phyloP scores from a whole-genome alignment of 768 basidiomycete genomes.

The Boletales sp. region DNA sequence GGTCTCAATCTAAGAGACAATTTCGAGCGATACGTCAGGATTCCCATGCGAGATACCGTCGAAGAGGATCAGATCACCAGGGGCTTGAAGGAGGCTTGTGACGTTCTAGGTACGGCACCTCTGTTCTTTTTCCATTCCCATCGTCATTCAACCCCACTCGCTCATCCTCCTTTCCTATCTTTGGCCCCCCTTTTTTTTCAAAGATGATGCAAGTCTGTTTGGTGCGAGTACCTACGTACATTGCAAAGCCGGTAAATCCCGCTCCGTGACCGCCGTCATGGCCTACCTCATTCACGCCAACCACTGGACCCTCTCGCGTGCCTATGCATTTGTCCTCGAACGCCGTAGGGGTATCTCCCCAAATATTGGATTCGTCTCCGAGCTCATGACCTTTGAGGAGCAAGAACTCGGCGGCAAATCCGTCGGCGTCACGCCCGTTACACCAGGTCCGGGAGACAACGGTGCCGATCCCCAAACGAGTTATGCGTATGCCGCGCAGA shows the following conservation, averaged over 20 bases:
- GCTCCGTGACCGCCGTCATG: constrained; percentile 95
- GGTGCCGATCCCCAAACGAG: constrained; percentile 30
- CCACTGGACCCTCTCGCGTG: constrained; percentile 91
- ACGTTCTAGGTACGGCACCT: constrained; percentile 69
- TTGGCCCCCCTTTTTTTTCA: constrained; percentile 1
- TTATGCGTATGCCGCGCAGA: constrained; percentile 43
- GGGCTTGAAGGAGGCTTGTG: constrained; percentile 82
- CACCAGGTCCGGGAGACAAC: constrained; percentile 14
- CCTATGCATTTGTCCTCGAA: constrained; percentile 90
- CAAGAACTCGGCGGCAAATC: constrained; percentile 69
- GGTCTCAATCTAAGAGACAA: constrained; percentile 60
- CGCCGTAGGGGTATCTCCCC: constrained; percentile 93
- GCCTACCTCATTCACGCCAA: constrained; percentile 97
- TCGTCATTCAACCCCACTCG: background rate
- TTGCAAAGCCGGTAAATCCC: constrained; percentile 93
- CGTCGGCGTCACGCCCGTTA: constrained; percentile 20
- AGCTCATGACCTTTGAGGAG: constrained; percentile 96
- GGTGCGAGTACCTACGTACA: constrained; percentile 92
- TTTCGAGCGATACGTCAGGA: constrained; percentile 82
- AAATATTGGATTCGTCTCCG: constrained; percentile 96
- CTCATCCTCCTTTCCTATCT: constrained; percentile 1
- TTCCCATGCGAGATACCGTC: constrained; percentile 93
- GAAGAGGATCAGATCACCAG: constrained; percentile 87
- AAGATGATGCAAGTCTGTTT: constrained; percentile 90
- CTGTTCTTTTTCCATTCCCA: background rate